phyloP scores from a whole-genome alignment of 2,329 filamentous ascomycete genomes.

The Endocalyx cinctus region DNA sequence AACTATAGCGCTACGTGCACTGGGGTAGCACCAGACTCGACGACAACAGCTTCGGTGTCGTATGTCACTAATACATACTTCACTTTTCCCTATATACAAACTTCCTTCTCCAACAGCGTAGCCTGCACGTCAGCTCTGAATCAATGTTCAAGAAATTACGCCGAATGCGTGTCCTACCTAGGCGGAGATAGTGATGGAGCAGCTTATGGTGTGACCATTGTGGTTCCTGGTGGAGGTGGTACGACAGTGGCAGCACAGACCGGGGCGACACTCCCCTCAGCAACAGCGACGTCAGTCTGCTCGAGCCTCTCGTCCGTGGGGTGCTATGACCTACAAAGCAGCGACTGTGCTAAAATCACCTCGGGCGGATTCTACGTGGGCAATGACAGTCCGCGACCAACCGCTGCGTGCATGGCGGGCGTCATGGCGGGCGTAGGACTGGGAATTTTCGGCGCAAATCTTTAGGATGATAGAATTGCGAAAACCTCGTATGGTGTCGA shows the following conservation, averaged over 20 bases:
- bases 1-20: slow-evolving; percentile 47
- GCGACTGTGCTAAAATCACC: slow-evolving; percentile 31
- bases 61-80: slow-evolving; percentile 56
- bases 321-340: slow-evolving; percentile 40
- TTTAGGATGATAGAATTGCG: too few relatives aligned
- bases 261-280: slow-evolving; percentile 36
- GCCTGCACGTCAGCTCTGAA: slow-evolving; percentile 48
- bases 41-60: slow-evolving; percentile 40
- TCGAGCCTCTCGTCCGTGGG: slow-evolving; percentile 49
- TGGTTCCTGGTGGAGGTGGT: slow-evolving; percentile 48
- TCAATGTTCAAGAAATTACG: slow-evolving; percentile 51
- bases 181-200: slow-evolving; percentile 33
- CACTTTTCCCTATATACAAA: slow-evolving; percentile 54
- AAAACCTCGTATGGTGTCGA: too few relatives aligned
- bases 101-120: slow-evolving; percentile 44
- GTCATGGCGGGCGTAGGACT: slow-evolving; percentile 26
- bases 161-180: slow-evolving; percentile 47
- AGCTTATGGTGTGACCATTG: slow-evolving; percentile 50
- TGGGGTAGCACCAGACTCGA: slow-evolving; percentile 42
- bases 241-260: slow-evolving; percentile 42
- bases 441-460: slow-evolving; percentile 22
- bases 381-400: slow-evolving; percentile 22
- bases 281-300: slow-evolving; percentile 50
- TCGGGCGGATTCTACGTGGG: slow-evolving; percentile 23
- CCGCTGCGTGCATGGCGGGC: slow-evolving; percentile 23